Percentiles rank a stretch among this genome's conserved stretches.
Conservation (phyloP, 768 basidiomycete species). For the Rubroboletus satanas region DNA sequence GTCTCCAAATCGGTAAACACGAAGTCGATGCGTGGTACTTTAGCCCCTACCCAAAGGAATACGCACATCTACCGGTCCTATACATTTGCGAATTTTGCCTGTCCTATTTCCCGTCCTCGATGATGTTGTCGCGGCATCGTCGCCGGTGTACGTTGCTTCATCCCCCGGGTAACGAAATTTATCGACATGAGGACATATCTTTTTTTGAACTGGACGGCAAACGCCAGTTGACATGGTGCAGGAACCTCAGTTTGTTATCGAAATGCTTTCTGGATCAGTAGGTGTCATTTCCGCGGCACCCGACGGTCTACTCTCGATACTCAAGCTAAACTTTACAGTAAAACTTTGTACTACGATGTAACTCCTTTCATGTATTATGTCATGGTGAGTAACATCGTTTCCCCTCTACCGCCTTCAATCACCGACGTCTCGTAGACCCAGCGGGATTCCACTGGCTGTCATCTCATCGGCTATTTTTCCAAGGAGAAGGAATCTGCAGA, state of each 20-base stretch:
- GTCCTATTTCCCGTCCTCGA: conserved; percentile 82
- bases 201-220: conserved; percentile 99
- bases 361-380: conserved; percentile 99
- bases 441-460: conserved; percentile 87
- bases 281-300: conserved; percentile 33
- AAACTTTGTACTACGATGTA: conserved; percentile 99
- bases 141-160: conserved; percentile 86
- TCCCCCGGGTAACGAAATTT: conserved; percentile 99
- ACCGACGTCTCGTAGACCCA: conserved; percentile 47
- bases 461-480: conserved; percentile 96
- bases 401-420: conserved; percentile 12
- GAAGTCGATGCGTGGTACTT: conserved; percentile 99
- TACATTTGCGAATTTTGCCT: conserved; percentile 99
- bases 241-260: conserved; percentile 92
- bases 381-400: conserved; percentile 58
- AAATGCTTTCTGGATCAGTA: conserved; percentile 99
- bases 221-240: conserved; percentile 92
- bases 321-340: conserved; percentile 47
- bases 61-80: conserved; percentile 89
- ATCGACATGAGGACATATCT: conserved; percentile 93
- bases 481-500: conserved; percentile 99
- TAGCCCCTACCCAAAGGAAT: conserved; percentile 98
- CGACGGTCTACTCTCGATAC: conserved; percentile 4
- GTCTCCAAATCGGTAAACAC: conserved; percentile 91
- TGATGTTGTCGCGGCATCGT: conserved; percentile 91